Base-by-base conservation (phyloP, 2,329 filamentous ascomycete species). In the Tolypocladium album region DNA sequence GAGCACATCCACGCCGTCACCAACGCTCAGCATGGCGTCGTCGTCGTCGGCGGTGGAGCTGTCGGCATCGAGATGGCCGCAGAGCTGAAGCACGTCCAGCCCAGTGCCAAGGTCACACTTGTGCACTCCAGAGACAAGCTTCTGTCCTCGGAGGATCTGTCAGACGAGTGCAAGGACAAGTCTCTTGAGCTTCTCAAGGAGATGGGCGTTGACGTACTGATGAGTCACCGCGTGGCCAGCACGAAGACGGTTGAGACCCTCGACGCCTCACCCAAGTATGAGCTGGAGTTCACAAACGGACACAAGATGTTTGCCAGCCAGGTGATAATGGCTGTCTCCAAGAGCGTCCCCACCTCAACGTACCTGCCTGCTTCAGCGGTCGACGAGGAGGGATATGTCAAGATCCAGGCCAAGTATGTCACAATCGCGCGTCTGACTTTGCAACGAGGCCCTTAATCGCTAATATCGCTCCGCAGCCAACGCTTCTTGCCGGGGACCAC, bases 11-110 rank as follows among this genome's bases (percentile, higher is more conserved):
- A 80, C 24, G 71, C 75, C 15, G 78, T 86, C 2, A 71, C 77
- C 43, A 75, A 76, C 38, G 82, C 83, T 1, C 74, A 71, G 5
- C 76, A 83, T 24, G 84, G 82, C 0, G 82, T 92, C 1, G 82
- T 89, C 0, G 79, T 93, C 27, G 85, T 93, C n/a, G 89, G 89
- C 22, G 89, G 89, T 64, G 75, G 88, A 57, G 90, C 89, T 8
- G 89, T 92, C 1, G 90, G 90, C 11, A 86, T 92, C 59, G 89
- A 93, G 70, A 91, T 93, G 80, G 88, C 90, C 0, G 85, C 88
- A 1, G 89, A 94, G 74, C 76, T 92, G 59, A 92, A 92, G 72
- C 71, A 82, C 55, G 76, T 85, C 31, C 80, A 87, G 62, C 88
- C 90, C 0, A 67, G 81, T 13, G 75, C 84, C 59, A 81, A 81